These are phyloP conservation scores for Cercophora scortea DNA, from an alignment of 495 filamentous ascomycete genomes.

Conservation along the genomic window DNA sequence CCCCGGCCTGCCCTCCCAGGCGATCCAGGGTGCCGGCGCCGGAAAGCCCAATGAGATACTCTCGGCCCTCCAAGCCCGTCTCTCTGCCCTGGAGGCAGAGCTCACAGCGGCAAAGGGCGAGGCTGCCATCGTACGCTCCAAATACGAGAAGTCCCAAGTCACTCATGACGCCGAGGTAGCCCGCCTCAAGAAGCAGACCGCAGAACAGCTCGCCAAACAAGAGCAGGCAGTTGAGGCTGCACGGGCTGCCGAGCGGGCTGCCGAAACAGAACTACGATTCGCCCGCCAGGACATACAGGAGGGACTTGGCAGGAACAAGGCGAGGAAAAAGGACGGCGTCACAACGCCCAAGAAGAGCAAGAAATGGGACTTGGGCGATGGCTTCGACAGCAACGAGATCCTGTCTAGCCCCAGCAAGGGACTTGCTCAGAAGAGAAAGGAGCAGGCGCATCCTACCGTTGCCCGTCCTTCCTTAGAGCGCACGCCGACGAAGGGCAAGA, in stretches of 20 bases:
- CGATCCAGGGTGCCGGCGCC: background rate
- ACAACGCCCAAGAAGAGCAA: constrained; percentile 43
- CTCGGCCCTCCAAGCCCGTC: constrained; percentile 18
- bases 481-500: constrained; percentile 41
- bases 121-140: constrained; percentile 45
- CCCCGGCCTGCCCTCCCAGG: constrained; percentile 9
- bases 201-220: constrained; percentile 39
- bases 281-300: constrained; percentile 43
- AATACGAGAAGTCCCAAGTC: constrained; percentile 31
- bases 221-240: constrained; percentile 38
- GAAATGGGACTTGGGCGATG: constrained; percentile 38
- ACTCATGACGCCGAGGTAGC: constrained; percentile 38
- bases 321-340: constrained; percentile 27
- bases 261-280: constrained; percentile 45
- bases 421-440: constrained; percentile 25
- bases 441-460: constrained; percentile 17
- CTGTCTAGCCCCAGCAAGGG: constrained; percentile 34
- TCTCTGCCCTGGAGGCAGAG: constrained; percentile 33
- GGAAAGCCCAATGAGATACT: constrained; percentile 15
- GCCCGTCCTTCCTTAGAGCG: constrained; percentile 30
- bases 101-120: constrained; percentile 41
- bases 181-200: constrained; percentile 34
- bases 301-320: constrained; percentile 33
- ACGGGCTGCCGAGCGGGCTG: constrained; percentile 34
- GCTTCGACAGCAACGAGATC: constrained; percentile 48